phyloP scores from a whole-genome alignment of 805 yeast genomes.

The Candida ovalis region DNA sequence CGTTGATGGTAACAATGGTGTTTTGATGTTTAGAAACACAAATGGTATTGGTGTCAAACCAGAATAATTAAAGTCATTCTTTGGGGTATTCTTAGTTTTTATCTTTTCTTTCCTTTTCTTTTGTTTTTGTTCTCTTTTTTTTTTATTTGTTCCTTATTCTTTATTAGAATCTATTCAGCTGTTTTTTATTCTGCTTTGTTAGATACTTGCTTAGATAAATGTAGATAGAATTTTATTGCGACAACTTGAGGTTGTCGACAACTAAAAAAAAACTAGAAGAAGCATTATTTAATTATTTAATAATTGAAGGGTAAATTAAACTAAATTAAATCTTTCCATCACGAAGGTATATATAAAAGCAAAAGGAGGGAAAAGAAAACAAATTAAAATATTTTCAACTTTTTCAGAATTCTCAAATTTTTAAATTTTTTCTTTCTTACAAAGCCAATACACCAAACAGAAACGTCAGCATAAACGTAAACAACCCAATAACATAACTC shows the following conservation, averaged over 20 bases:
- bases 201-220: neutral
- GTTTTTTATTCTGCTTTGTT: neutral
- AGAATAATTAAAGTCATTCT: neutral
- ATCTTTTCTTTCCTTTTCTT: neutral
- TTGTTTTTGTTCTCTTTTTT: neutral
- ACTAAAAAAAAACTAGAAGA: neutral
- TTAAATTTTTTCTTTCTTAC: neutral
- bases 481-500: constrained; percentile 10
- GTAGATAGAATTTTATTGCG: neutral
- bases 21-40: constrained; percentile 61
- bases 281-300: neutral
- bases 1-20: constrained; percentile 66
- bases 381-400: neutral
- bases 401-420: neutral
- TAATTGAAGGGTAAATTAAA: no score
- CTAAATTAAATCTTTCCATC: neutral
- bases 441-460: constrained; percentile 17
- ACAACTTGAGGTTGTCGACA: constrained; percentile 1
- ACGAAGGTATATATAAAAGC: neutral
- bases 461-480: constrained; percentile 11
- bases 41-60: constrained; percentile 42
- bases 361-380: neutral
- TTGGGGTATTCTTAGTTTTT: neutral
- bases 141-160: neutral
- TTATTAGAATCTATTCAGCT: neutral